Conservation (phyloP, 2,329 filamentous ascomycete species). For the Passalora sequoiae region DNA sequence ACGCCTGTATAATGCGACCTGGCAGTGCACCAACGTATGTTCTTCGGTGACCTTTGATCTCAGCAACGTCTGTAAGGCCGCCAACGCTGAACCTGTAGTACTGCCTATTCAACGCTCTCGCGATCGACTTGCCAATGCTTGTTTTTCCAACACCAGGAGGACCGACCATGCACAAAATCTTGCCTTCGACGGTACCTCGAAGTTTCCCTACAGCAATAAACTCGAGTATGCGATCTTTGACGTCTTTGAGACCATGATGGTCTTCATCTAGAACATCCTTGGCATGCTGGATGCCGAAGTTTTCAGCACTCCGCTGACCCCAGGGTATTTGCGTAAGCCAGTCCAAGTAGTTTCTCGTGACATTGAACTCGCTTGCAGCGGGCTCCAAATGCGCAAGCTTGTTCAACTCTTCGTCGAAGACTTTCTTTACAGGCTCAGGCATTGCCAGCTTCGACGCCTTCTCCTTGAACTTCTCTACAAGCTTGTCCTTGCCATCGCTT, state of each 20-base stretch:
- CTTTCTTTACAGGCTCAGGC: constrained; percentile 93
- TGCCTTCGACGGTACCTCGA: constrained; percentile 92
- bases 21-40: constrained; percentile 95
- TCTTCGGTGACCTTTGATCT: constrained; percentile 95
- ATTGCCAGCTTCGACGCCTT: constrained; percentile 91
- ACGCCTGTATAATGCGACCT: constrained; percentile 91
- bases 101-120: constrained; percentile 84
- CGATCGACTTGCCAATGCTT: constrained; percentile 97
- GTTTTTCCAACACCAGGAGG: constrained; percentile 98
- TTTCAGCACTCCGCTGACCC: constrained; percentile 92
- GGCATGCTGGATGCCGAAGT: constrained; percentile 90
- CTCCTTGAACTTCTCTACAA: constrained; percentile 95
- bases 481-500: constrained; percentile 95
- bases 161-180: constrained; percentile 95
- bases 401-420: constrained; percentile 97
- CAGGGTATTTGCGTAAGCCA: constrained; percentile 98
- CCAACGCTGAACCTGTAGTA: constrained; percentile 99
- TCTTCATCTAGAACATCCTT: constrained; percentile 90
- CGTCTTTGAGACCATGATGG: constrained; percentile 93
- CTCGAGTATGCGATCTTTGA: constrained; percentile 96
- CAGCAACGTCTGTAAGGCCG: constrained; percentile 91
- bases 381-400: constrained; percentile 94
- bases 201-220: constrained; percentile 98
- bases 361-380: constrained; percentile 95
- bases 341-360: constrained; percentile 95